Percentiles rank a stretch among this genome's conserved stretches.
phyloP scores from a whole-genome alignment of 257 asterid species.

The Parsonsia alboflavescens region DNA sequence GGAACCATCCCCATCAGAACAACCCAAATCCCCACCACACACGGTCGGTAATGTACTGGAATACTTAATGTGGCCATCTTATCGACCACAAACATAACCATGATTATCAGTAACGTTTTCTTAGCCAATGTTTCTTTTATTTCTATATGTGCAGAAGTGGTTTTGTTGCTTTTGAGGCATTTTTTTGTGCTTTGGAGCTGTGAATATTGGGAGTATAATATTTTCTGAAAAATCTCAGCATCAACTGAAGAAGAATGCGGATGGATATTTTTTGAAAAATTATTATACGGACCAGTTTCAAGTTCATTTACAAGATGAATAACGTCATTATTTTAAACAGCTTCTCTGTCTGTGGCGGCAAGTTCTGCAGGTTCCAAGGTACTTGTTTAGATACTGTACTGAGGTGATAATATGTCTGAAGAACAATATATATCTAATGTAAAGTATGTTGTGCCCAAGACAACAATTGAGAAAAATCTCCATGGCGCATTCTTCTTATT shows the following conservation, averaged over 20 bases:
- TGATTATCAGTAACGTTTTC: background rate
- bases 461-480: slow-evolving; percentile 1
- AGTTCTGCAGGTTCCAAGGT: slow-evolving; percentile 4
- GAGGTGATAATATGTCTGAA: background rate
- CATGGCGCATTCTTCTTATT: background rate
- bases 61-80: no score
- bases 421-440: no score
- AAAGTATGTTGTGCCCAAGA: background rate
- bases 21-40: slow-evolving; percentile 3
- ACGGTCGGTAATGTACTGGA: slow-evolving; percentile 8
- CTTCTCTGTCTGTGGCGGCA: slow-evolving; percentile 4
- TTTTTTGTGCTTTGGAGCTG: slow-evolving; percentile 7
- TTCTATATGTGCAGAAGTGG: slow-evolving; percentile 26
- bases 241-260: slow-evolving; percentile 1
- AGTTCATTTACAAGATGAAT: no score
- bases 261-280: no score
- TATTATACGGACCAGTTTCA: no score
- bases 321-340: no score
- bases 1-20: slow-evolving; percentile 6
- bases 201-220: background rate
- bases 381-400: background rate
- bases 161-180: slow-evolving; percentile 36
- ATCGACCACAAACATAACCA: background rate
- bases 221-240: background rate
- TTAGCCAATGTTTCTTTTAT: background rate